Conservation (phyloP, 78 protist species). For the Pelomyxa schiedti region DNA sequence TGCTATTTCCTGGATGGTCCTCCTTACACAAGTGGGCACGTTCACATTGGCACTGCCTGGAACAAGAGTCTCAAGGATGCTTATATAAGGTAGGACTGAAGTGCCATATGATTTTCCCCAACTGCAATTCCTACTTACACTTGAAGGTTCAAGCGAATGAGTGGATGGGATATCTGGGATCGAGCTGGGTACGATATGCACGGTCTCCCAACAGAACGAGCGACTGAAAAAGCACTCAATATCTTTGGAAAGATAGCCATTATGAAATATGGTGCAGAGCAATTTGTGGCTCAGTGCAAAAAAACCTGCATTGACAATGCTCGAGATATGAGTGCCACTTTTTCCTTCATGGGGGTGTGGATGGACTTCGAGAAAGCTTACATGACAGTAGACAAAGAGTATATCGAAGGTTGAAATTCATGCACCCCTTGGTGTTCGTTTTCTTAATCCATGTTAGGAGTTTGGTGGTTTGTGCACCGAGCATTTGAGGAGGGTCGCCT, state of each 20-base stretch:
- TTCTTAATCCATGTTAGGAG: too few relatives aligned
- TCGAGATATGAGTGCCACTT: background rate
- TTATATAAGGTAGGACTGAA: background rate
- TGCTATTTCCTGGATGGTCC: slow-evolving; percentile 14
- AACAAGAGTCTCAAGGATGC: slow-evolving; percentile 6
- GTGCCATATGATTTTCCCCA: too few relatives aligned
- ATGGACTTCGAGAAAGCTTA: slow-evolving; percentile 12
- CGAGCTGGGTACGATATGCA: slow-evolving; percentile 8
- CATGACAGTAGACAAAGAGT: background rate
- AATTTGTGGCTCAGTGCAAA: background rate
- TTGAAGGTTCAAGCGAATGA: slow-evolving; percentile 10
- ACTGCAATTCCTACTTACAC: too few relatives aligned
- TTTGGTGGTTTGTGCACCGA: slow-evolving; percentile 1
- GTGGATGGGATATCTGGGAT: slow-evolving; percentile 3
- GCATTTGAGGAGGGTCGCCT: background rate
- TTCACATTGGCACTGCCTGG: slow-evolving; percentile 11
- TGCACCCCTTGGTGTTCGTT: too few relatives aligned
- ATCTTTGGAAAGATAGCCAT: background rate
- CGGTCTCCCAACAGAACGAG: slow-evolving; percentile 6
- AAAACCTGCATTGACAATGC: background rate
- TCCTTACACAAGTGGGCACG: slow-evolving; percentile 1
- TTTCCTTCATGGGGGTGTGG: slow-evolving; percentile 7
- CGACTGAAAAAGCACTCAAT: background rate
- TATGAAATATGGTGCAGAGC: background rate
- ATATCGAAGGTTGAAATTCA: slow-evolving; percentile 11